phyloP scores from a whole-genome alignment of 305 asterid genomes.

The Solanum chacoense region DNA sequence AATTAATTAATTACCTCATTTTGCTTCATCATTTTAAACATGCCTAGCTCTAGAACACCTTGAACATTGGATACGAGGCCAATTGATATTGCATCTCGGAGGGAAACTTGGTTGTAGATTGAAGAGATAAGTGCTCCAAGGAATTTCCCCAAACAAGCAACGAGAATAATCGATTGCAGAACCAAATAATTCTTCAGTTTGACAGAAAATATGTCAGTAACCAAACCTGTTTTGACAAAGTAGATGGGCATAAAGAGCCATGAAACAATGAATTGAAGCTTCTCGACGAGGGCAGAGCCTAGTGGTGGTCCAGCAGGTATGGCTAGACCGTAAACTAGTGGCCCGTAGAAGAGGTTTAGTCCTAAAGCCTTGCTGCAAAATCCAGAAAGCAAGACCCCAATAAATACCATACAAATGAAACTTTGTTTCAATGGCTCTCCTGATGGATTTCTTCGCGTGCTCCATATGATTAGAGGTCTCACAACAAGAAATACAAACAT shows the following conservation, averaged over 20 bases:
- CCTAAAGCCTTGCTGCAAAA: constrained; percentile 18
- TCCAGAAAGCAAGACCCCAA: constrained; percentile 13
- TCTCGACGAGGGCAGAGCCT: constrained; percentile 26
- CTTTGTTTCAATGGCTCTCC: constrained; percentile 17
- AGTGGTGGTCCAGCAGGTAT: constrained; percentile 26
- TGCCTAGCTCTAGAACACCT: constrained; percentile 19
- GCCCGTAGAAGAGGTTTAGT: constrained; percentile 13
- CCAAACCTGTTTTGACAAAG: constrained; percentile 25
- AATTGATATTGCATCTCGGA: constrained; percentile 17
- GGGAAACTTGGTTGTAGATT: not conserved
- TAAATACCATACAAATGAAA: constrained; percentile 11
- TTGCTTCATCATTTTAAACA: constrained; percentile 21
- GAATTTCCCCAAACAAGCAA: constrained; percentile 22
- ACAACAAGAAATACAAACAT: constrained; percentile 3
- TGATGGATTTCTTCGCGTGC: not conserved
- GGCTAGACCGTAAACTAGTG: constrained; percentile 16
- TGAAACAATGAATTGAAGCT: constrained; percentile 15
- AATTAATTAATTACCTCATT: constrained; percentile 1
- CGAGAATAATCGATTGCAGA: constrained; percentile 11
- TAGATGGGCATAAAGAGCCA: constrained; percentile 29
- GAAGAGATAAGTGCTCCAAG: constrained; percentile 19
- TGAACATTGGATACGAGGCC: constrained; percentile 23
- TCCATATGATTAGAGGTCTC: constrained; percentile 14
- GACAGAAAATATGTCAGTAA: constrained; percentile 12
- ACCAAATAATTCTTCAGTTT: not conserved